Evolutionary conservation across 1,139 yeast species (phyloP), one percentile per base, ranked within the genome.

Genomic region (Hyphopichia pseudoburtonii): DNA sequence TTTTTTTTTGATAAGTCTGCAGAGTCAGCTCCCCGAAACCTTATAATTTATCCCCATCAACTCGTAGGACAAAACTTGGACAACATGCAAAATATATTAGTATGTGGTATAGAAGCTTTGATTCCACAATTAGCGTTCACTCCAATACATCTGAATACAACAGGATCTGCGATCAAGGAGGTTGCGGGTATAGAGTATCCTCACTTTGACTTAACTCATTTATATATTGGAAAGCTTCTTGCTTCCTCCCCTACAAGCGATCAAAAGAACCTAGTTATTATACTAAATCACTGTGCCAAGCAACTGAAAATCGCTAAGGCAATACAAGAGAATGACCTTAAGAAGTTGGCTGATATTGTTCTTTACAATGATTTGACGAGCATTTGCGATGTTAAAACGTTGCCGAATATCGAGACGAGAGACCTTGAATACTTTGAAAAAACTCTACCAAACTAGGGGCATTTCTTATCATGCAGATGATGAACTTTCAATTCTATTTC

Each of bases 101-200:
- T 60, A 3, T 35, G 51, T 22, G 65, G 64, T n/a, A 35, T 55
- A 12, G 61, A 59, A 30, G 31, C 54, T 3, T 41, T 60, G 8
- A 36, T 56, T 12, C 62, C 61, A 2, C 60, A 56, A 36, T 36
- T 50, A 14, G 64, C 64, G 5, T 45, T 18, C 22, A 41, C 4
- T 18, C 42, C n/a, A 24, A 18, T 7, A 9, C 14, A 7, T 12
- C 30, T 2, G 29, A 22, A 2, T 26, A 24, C 9, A 8, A 12
- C n/a, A 3, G 30, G 5, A 21, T 11, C 17, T 4, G 10, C 34
- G 19, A 33, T 29, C 5, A 30, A 38, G 5, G 35, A 37, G 12
- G 37, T 53, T 5, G 15, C 54, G 1, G 66, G 66, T 15, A 42
- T 61, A 7, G 38, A 43, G n/a, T 52, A 56, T 28, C 64, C 66